Conservation (phyloP, 2,329 filamentous ascomycete species). For the Aspergillus pseudoterreus region DNA sequence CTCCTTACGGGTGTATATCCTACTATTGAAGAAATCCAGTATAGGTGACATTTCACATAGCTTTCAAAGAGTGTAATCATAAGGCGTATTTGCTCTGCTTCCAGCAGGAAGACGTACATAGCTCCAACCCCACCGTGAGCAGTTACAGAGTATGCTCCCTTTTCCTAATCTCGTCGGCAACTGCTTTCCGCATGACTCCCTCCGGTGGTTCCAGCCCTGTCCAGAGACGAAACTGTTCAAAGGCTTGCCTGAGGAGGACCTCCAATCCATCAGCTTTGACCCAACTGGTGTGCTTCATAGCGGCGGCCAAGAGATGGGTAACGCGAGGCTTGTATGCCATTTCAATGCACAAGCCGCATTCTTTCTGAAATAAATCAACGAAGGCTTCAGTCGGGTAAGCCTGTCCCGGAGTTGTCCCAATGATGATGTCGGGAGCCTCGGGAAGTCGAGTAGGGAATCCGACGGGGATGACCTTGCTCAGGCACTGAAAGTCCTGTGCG, state of each 20-base stretch:
- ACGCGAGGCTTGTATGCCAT: background rate
- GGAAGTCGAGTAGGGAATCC: background rate
- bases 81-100: too few relatives aligned
- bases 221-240: conserved; percentile 24
- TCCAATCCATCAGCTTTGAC: conserved; percentile 20
- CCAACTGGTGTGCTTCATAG: conserved; percentile 10
- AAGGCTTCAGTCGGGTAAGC: background rate
- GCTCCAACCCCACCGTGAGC: too few relatives aligned
- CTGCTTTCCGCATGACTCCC: background rate
- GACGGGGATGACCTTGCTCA: background rate
- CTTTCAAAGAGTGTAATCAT: too few relatives aligned
- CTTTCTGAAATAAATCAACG: background rate
- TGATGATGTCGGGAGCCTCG: background rate
- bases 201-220: conserved; percentile 2
- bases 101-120: too few relatives aligned
- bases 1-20: too few relatives aligned
- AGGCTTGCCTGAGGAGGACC: conserved; percentile 23
- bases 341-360: background rate
- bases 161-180: background rate
- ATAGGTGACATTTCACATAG: too few relatives aligned
- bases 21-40: too few relatives aligned
- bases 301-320: background rate
- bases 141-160: too few relatives aligned
- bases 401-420: background rate
- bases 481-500: background rate